A percentile compares a stretch with the other conserved stretches of the same genome.
phyloP scores from a whole-genome alignment of 2,329 filamentous ascomycete species.

The Lithohypha guttulata region DNA sequence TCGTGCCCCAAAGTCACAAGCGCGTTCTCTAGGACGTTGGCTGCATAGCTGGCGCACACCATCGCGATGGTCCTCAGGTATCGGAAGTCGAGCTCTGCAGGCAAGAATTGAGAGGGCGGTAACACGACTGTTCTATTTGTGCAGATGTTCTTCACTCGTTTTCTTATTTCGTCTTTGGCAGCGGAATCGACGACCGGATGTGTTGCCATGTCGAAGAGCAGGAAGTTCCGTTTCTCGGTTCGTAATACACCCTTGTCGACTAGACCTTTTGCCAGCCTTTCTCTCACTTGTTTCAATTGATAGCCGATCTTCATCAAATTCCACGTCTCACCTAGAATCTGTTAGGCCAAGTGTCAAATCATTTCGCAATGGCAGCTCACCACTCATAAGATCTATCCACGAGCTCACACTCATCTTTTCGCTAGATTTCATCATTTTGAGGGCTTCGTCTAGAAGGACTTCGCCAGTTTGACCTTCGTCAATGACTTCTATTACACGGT shows the following conservation, averaged over 20 bases:
- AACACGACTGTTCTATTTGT: slow-evolving; percentile 91
- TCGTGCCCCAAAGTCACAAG: slow-evolving; percentile 88
- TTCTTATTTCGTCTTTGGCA: slow-evolving; percentile 93
- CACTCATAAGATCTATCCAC: slow-evolving; percentile 98
- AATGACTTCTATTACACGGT: slow-evolving; percentile 91
- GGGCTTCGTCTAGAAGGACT: slow-evolving; percentile 88
- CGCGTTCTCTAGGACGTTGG: slow-evolving; percentile 97
- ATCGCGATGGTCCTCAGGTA: slow-evolving; percentile 86
- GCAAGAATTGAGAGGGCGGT: slow-evolving; percentile 74
- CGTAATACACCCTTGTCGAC: slow-evolving; percentile 98
- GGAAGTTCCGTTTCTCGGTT: slow-evolving; percentile 98
- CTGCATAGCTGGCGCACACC: slow-evolving; percentile 96
- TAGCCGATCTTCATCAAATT: slow-evolving; percentile 99
- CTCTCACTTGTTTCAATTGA: slow-evolving; percentile 96
- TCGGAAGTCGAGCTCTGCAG: slow-evolving; percentile 87
- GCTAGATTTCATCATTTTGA: slow-evolving; percentile 99
- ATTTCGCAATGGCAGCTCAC: slow-evolving; percentile 43
- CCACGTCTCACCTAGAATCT: slow-evolving; percentile 78
- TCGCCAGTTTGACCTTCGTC: slow-evolving; percentile 95
- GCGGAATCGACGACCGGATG: slow-evolving; percentile 93
- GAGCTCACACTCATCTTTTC: slow-evolving; percentile 99
- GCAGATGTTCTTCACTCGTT: slow-evolving; percentile 81
- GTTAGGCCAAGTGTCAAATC: background rate
- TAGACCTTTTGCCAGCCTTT: slow-evolving; percentile 90
- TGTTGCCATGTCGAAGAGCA: slow-evolving; percentile 99